Percentiles rank a stretch among this genome's conserved stretches.
These are phyloP conservation scores for Allium sativum DNA, from an alignment of 106 monocot species.

Conservation along the genomic window DNA sequence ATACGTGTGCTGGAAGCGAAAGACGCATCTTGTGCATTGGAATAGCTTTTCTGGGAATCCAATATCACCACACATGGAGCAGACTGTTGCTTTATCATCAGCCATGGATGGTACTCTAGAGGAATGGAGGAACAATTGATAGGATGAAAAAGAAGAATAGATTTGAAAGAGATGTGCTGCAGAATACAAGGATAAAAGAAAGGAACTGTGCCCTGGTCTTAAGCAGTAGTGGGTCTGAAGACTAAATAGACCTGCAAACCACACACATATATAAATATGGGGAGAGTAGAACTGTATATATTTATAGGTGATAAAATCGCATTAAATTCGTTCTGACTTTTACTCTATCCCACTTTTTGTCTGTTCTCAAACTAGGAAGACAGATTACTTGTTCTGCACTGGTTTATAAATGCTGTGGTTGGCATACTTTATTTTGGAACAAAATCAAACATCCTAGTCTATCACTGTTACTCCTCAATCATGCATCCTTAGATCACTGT, in stretches of 20 bases:
- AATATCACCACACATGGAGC: constrained; percentile 68
- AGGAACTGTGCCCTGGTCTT: not conserved
- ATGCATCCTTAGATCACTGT: not conserved
- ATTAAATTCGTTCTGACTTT: not conserved
- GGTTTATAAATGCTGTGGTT: not conserved
- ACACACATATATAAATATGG: not conserved
- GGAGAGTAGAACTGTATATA: not conserved
- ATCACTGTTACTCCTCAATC: not conserved
- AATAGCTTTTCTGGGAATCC: constrained; percentile 64
- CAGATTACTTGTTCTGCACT: not conserved
- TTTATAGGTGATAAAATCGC: not conserved
- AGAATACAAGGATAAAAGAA: not conserved
- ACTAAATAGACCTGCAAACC: not conserved
- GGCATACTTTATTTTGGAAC: not conserved
- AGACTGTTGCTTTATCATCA: constrained; percentile 14
- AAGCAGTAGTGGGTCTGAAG: not conserved
- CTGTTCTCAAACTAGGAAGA: constrained; percentile 10
- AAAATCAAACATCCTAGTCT: not conserved
- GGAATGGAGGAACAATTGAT: not conserved
- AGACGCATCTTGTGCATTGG: constrained; percentile 45
- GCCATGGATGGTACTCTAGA: constrained; percentile 20
- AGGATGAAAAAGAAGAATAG: not conserved
- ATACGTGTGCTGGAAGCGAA: constrained; percentile 60
- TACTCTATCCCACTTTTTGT: constrained; percentile 2
- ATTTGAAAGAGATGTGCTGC: not conserved